phyloP scores from a whole-genome alignment of 805 yeast genomes.

The Scheffersomyces amazonensis region DNA sequence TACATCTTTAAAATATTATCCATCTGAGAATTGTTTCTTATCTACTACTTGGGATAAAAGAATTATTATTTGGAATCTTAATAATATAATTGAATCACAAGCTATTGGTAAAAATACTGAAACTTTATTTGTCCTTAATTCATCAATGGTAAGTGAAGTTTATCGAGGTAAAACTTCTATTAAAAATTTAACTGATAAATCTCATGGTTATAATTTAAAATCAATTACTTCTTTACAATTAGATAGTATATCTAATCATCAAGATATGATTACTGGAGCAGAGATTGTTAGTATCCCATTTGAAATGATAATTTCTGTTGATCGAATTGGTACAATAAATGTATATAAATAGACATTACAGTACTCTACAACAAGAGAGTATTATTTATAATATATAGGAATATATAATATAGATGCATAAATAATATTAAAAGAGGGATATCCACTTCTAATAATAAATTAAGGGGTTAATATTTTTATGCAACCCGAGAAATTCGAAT shows the following conservation, averaged over 20 bases:
- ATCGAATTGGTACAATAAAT: slow-evolving; percentile 63
- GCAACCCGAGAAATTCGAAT: too few species aligned
- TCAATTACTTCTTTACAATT: neutral
- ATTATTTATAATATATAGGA: too few species aligned
- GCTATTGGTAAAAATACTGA: slow-evolving; percentile 5
- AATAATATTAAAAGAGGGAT: too few species aligned
- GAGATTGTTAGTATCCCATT: slow-evolving; percentile 47
- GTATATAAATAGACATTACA: slow-evolving; percentile 52
- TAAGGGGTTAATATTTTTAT: too few species aligned
- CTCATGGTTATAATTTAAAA: neutral
- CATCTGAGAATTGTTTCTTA: slow-evolving; percentile 12
- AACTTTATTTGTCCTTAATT: slow-evolving; percentile 1
- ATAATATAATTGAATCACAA: slow-evolving; percentile 13
- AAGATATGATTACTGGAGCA: slow-evolving; percentile 28
- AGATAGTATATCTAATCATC: slow-evolving; percentile 1
- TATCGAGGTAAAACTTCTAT: neutral
- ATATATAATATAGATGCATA: too few species aligned
- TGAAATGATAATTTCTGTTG: slow-evolving; percentile 63
- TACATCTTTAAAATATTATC: neutral
- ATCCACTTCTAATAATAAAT: too few species aligned
- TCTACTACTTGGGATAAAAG: slow-evolving; percentile 26
- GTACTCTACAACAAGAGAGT: too few species aligned
- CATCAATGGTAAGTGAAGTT: neutral
- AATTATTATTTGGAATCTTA: slow-evolving; percentile 25
- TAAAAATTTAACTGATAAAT: neutral